Conservation (phyloP, 78 protist genomes). For the Tieghemostelium lacteum region DNA sequence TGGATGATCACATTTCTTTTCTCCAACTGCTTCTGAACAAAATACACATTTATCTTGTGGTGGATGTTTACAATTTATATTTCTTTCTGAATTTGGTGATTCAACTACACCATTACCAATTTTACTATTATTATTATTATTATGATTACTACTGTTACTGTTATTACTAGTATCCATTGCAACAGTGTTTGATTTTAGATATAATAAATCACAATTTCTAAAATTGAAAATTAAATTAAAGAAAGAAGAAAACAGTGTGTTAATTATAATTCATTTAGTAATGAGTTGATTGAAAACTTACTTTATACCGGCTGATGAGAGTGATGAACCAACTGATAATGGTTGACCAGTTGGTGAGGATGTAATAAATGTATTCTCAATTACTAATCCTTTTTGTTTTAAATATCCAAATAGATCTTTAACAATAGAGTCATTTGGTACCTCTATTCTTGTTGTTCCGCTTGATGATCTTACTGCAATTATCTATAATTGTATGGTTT, state of each 20-base stretch:
- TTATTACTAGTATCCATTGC: background rate
- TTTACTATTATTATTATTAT: conserved; percentile 1
- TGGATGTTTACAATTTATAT: conserved; percentile 52
- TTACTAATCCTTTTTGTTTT: conserved; percentile 4
- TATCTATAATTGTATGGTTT: conserved; percentile 19
- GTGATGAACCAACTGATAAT: background rate
- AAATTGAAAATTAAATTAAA: background rate
- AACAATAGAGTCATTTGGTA: conserved; percentile 18
- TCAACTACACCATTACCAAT: background rate
- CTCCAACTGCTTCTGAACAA: conserved; percentile 66
- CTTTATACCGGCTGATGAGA: conserved; percentile 35
- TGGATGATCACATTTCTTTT: conserved; percentile 54
- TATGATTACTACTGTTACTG: background rate
- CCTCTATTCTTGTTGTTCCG: conserved; percentile 50
- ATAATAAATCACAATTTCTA: conserved; percentile 54
- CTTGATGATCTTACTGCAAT: conserved; percentile 59
- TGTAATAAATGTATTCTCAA: conserved; percentile 35
- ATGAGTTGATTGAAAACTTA: background rate
- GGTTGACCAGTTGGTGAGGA: conserved; percentile 44
- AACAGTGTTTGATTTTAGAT: conserved; percentile 6
- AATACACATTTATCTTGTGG: conserved; percentile 63
- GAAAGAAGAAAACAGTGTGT: background rate
- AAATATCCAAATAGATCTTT: conserved; percentile 27
- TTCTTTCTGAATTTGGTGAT: conserved; percentile 1
- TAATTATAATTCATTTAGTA: background rate